Base-by-base conservation (phyloP, 805 yeast species). In the Ascoidea asiatica region DNA sequence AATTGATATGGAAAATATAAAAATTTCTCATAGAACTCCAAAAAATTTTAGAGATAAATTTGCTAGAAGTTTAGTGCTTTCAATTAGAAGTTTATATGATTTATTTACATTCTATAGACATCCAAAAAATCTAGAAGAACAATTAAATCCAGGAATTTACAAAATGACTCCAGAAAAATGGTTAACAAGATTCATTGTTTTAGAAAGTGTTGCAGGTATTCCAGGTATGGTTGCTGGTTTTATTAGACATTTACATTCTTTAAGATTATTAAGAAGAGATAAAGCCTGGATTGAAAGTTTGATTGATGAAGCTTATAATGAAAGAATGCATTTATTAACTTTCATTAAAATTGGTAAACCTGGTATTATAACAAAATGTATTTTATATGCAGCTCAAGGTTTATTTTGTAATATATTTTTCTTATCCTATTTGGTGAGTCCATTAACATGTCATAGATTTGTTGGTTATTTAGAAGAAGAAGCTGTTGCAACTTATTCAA, bases 381-480 rank as follows among this genome's bases (percentile, higher is more conserved):
- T 80, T 60, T 65, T 81, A 8, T 73, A 72, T 51, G 60, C 71
- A 39, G 86, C 81, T 5, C 89, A 81, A 56, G 87, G 87, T 8
- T 74, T 81, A 2, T 81, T 81, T 59, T 72, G 78, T 58, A 80
- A 80, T 59, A 41, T 71, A 35, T 81, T 81, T 65, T 80, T 81
- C 59, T 54, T 78, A 41, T 59, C 69, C 35, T 81, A 81, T 61
- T 59, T 81, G 41, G 46, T 73, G 21, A 65, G 70, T 42, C 89
- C 89, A 11, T 66, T 70, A 39, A 70, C 77, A 37, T 81, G 88
- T 53, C 89, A 81, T 52, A 63, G 89, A 48, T 81, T 81, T 56
- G 89, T 81, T 41, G 89, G 89, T 1, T 81, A 81, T 55, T 63
- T 81, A 43, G 89, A 81, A 58, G 89, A 81, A 54, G 88, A 81